Conservation (phyloP, 129 eudicot genomes). For the Scalesia atractyloides region DNA sequence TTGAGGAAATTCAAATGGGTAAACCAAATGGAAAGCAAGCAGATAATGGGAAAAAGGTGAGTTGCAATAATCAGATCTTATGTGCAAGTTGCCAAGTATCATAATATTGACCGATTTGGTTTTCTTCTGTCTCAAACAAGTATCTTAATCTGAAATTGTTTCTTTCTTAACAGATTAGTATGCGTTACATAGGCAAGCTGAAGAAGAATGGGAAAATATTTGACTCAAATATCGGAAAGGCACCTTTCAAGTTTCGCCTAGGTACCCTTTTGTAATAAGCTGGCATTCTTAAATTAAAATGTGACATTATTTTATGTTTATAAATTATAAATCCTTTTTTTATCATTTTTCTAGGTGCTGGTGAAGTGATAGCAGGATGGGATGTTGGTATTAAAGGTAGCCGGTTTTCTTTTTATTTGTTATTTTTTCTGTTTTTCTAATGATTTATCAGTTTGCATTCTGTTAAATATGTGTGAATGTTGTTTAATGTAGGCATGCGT, state of each 20-base stretch:
- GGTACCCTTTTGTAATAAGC: conserved; percentile 43
- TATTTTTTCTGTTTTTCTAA: not conserved
- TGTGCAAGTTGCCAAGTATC: not conserved
- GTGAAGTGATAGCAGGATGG: conserved; percentile 95
- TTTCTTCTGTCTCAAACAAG: not conserved
- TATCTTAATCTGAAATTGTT: not conserved
- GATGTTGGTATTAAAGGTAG: conserved; percentile 96
- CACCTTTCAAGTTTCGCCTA: conserved; percentile 85
- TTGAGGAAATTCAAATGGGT: conserved; percentile 84
- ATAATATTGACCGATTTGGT: not conserved
- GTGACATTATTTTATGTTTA: not conserved
- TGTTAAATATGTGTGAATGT: not conserved
- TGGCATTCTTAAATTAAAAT: not conserved
- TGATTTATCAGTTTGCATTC: not conserved
- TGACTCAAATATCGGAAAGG: conserved; percentile 78
- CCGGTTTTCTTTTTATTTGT: not conserved
- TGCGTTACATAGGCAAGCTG: conserved; percentile 88
- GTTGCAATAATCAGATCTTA: not conserved
- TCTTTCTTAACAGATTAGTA: conserved; percentile 54
- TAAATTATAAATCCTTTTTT: not conserved
- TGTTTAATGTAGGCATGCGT: conserved; percentile 73
- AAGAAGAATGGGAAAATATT: conserved; percentile 80
- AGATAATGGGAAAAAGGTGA: conserved; percentile 79
- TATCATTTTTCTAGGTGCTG: conserved; percentile 52
- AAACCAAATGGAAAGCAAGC: conserved; percentile 92